phyloP scores from a whole-genome alignment of 768 basidiomycete genomes.

The Neoboletus brunneissimus region DNA sequence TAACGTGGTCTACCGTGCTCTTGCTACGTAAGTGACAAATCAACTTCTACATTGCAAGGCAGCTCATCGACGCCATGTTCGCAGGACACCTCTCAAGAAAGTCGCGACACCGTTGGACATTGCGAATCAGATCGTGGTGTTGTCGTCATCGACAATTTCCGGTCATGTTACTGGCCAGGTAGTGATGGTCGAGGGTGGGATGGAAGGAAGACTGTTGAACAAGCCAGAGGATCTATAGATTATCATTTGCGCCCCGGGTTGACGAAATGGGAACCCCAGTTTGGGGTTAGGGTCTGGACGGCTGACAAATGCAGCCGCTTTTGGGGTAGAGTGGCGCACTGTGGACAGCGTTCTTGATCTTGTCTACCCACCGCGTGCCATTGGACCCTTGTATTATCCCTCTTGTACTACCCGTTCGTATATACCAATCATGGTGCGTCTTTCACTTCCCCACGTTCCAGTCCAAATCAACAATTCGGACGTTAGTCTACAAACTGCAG shows the following conservation, averaged over 20 bases:
- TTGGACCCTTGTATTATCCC: background rate
- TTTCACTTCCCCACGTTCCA: background rate
- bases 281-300: constrained; percentile 22
- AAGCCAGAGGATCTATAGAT: constrained; percentile 33
- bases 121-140: constrained; percentile 58
- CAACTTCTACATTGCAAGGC: background rate
- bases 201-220: constrained; percentile 67
- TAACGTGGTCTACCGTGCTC: constrained; percentile 48
- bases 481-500: constrained; percentile 88
- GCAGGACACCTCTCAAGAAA: constrained; percentile 68
- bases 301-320: constrained; percentile 22
- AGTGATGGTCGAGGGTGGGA: constrained; percentile 71
- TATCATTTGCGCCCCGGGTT: background rate
- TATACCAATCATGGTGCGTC: constrained; percentile 22
- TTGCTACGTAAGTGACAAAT: constrained; percentile 57
- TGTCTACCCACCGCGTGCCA: background rate
- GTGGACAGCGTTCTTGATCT: constrained; percentile 3
- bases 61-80: background rate
- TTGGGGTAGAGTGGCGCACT: background rate
- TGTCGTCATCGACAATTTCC: constrained; percentile 60
- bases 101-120: constrained; percentile 60
- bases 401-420: background rate
- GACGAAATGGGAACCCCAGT: background rate
- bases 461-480: background rate
- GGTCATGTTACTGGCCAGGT: constrained; percentile 72